Conservation (phyloP, 2,329 filamentous ascomycete species). For the Esteya vermicola region DNA sequence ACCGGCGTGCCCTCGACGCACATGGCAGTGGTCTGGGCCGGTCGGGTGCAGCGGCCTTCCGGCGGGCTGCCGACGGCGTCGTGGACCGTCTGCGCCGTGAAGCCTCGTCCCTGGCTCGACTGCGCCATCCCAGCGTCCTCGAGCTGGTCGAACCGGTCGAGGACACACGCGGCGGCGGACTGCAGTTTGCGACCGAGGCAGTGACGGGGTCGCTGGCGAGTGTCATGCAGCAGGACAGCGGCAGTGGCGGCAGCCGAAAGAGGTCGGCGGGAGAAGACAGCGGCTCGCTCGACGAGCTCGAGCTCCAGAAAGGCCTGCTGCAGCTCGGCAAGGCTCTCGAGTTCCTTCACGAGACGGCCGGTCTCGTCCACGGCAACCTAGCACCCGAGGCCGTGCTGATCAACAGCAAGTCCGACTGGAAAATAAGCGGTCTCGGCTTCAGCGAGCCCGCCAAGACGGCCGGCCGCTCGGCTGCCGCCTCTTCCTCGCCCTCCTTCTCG, state of each 20-base stretch:
- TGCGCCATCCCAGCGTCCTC: slow-evolving; percentile 82
- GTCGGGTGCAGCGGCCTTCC: slow-evolving; percentile 31
- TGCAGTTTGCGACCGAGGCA: slow-evolving; percentile 91
- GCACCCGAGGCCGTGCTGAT: slow-evolving; percentile 89
- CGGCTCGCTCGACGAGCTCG: slow-evolving; percentile 94
- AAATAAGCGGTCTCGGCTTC: slow-evolving; percentile 88
- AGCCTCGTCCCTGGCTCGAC: slow-evolving; percentile 70
- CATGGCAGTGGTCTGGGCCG: slow-evolving; percentile 45
- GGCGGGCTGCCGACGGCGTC: slow-evolving; percentile 75
- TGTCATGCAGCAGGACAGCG: slow-evolving; percentile 63
- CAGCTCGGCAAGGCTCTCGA: slow-evolving; percentile 42
- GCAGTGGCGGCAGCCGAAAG: slow-evolving; percentile 62
- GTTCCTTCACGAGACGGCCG: slow-evolving; percentile 13
- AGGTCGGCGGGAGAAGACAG: slow-evolving; percentile 63
- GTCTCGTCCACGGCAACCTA: slow-evolving; percentile 79
- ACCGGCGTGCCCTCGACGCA: slow-evolving; percentile 70
- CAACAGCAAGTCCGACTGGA: slow-evolving; percentile 98
- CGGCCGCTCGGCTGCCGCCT: too few relatives aligned
- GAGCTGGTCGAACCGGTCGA: slow-evolving; percentile 92
- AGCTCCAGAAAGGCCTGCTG: slow-evolving; percentile 90
- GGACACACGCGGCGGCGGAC: slow-evolving; percentile 75
- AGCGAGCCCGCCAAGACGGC: slow-evolving; percentile 33
- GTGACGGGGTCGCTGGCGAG: slow-evolving; percentile 80
- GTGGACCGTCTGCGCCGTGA: slow-evolving; percentile 85
- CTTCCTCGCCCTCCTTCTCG: too few relatives aligned